phyloP scores from a whole-genome alignment of 345 rosid species.

The Rhodomyrtus tomentosa region DNA sequence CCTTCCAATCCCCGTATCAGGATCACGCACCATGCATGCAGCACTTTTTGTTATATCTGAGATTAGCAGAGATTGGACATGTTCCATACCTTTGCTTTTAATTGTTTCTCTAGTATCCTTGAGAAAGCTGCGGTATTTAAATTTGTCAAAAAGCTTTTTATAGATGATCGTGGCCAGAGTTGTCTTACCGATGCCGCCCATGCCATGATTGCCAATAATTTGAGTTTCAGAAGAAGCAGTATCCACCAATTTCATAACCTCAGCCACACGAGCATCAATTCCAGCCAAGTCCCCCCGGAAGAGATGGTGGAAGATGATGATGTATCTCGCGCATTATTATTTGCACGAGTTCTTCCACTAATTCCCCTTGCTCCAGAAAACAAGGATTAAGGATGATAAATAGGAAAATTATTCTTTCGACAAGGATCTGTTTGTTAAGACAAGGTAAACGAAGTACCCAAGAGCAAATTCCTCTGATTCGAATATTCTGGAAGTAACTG shows the following conservation, averaged over 20 bases:
- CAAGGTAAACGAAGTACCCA: not conserved
- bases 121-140: not conserved
- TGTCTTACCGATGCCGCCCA: too few relatives aligned
- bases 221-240: rapidly evolving
- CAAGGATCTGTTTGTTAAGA: too few relatives aligned
- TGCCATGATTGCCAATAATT: not conserved
- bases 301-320: not conserved
- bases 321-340: rapidly evolving
- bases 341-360: not conserved
- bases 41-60: not conserved
- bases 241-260: not conserved
- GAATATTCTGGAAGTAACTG: too few relatives aligned
- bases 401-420: not conserved
- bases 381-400: not conserved
- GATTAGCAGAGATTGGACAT: not conserved
- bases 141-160: too few relatives aligned
- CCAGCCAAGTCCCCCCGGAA: not conserved
- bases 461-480: too few relatives aligned
- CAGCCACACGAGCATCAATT: not conserved
- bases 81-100: not conserved
- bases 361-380: not conserved
- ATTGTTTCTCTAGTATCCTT: not conserved
- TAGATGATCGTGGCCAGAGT: too few relatives aligned
- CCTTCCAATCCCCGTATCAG: not conserved
- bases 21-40: not conserved